Evolutionary conservation across 2,329 filamentous ascomycete genomes (phyloP).

Genomic region (Leptodontidium sp.): DNA sequence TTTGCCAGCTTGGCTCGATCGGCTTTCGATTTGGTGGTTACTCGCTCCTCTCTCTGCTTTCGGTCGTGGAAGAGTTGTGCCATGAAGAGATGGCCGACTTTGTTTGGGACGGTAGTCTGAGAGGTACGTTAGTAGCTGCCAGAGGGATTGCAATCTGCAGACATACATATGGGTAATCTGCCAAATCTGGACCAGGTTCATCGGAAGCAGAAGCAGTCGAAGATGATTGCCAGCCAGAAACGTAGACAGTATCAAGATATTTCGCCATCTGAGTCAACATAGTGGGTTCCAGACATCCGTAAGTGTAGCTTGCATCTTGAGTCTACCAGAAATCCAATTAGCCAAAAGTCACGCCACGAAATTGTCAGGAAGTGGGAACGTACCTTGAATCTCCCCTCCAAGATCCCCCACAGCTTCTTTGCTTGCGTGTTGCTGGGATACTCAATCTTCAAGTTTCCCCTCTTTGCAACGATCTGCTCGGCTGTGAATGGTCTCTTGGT

Average conservation of each 20-base stretch:
- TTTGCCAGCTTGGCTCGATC: constrained; percentile 79
- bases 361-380: background rate
- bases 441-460: constrained; percentile 87
- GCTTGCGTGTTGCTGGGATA: constrained; percentile 89
- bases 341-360: background rate
- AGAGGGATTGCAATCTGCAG: constrained; percentile 1
- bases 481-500: constrained; percentile 94
- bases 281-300: constrained; percentile 95
- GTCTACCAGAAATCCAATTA: constrained; percentile 58
- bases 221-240: constrained; percentile 98
- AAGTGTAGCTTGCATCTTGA: constrained; percentile 89
- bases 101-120: constrained; percentile 96
- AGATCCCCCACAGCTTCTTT: constrained; percentile 93
- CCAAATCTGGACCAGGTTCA: constrained; percentile 96
- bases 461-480: constrained; percentile 96
- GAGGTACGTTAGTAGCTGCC: constrained; percentile 27
- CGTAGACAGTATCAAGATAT: constrained; percentile 97
- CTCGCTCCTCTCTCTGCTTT: constrained; percentile 95
- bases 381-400: constrained; percentile 88
- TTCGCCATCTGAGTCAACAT: constrained; percentile 99
- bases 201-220: constrained; percentile 95
- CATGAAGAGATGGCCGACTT: constrained; percentile 97
- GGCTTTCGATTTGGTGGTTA: constrained; percentile 73
- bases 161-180: constrained; percentile 91
- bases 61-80: constrained; percentile 99